Conservation (phyloP, 805 yeast species). For the Middelhovenomyces tepae region DNA sequence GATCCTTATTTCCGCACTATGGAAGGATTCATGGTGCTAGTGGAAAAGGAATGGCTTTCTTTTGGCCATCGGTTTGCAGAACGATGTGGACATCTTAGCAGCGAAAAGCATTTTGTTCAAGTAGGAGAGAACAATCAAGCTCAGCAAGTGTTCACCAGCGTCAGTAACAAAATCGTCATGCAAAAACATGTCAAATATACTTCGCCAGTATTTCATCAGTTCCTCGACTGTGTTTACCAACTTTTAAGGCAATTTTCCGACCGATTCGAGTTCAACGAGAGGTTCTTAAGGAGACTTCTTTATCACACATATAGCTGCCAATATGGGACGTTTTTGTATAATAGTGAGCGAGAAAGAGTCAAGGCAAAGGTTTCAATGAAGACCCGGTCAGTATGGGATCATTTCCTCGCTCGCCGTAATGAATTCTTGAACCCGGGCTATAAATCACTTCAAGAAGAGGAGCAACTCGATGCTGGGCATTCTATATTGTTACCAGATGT, state of each 20-base stretch:
- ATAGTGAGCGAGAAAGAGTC: conserved; percentile 58
- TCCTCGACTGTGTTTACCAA: conserved; percentile 83
- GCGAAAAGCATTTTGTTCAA: conserved; percentile 30
- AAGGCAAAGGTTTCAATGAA: conserved; percentile 33
- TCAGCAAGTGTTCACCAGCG: conserved; percentile 37
- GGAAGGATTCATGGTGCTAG: conserved; percentile 74
- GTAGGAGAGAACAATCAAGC: conserved; percentile 25
- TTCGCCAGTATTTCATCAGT: conserved; percentile 94
- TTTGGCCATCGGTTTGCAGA: conserved; percentile 89
- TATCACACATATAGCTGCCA: conserved; percentile 92
- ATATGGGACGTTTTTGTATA: conserved; percentile 80
- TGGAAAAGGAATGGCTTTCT: conserved; percentile 93
- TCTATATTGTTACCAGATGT: conserved; percentile 50
- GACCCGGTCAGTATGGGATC: conserved; percentile 88
- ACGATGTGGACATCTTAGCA: conserved; percentile 61
- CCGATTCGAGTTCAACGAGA: conserved; percentile 77
- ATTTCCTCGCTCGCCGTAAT: conserved; percentile 62
- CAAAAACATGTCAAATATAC: conserved; percentile 46
- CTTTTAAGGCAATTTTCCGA: conserved; percentile 59
- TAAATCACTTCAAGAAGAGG: conserved; percentile 17
- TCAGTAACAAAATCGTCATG: conserved; percentile 44
- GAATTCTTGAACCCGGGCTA: conserved; percentile 60
- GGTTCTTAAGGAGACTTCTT: conserved; percentile 72
- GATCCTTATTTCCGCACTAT: conserved; percentile 87
- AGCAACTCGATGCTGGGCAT: conserved; percentile 20